These are phyloP conservation scores for Zymoseptoria tritici DNA, from an alignment of 2,329 filamentous ascomycete genomes.

Conservation along the genomic window DNA sequence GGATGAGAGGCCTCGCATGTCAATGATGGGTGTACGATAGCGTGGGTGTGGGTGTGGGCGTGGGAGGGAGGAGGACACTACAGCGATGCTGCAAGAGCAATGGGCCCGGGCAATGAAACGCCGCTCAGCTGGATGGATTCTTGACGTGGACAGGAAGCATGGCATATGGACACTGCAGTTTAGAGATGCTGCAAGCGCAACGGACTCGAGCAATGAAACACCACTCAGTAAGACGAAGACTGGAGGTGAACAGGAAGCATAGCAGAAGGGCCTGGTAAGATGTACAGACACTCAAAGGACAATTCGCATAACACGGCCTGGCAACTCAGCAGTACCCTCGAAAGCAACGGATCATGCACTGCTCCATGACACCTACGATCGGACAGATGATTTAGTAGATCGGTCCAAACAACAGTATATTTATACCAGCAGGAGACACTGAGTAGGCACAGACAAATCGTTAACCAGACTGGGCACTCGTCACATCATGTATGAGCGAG, in stretches of 20 bases:
- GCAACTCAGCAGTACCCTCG: background rate
- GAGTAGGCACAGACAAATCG: too few relatives aligned
- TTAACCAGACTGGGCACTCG: too few relatives aligned
- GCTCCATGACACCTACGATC: too few relatives aligned
- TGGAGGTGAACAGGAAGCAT: background rate
- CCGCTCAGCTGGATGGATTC: too few relatives aligned
- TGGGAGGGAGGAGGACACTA: background rate
- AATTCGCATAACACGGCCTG: background rate
- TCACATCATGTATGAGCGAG: too few relatives aligned
- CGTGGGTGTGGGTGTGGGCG: background rate
- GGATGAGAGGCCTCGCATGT: background rate
- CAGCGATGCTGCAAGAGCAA: background rate
- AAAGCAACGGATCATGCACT: too few relatives aligned
- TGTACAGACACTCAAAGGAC: slow-evolving; percentile 5
- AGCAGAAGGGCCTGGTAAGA: background rate
- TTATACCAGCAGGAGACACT: too few relatives aligned
- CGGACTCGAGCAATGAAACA: background rate
- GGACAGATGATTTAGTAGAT: too few relatives aligned
- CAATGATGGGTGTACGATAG: background rate
- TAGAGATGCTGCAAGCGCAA: background rate
- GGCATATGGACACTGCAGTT: background rate
- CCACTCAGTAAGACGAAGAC: background rate
- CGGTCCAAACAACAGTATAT: too few relatives aligned
- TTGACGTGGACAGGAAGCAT: too few relatives aligned
- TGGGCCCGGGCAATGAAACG: background rate